These are phyloP conservation scores for Fraxinus ornus DNA, from an alignment of 305 asterid species.

Conservation along the genomic window DNA sequence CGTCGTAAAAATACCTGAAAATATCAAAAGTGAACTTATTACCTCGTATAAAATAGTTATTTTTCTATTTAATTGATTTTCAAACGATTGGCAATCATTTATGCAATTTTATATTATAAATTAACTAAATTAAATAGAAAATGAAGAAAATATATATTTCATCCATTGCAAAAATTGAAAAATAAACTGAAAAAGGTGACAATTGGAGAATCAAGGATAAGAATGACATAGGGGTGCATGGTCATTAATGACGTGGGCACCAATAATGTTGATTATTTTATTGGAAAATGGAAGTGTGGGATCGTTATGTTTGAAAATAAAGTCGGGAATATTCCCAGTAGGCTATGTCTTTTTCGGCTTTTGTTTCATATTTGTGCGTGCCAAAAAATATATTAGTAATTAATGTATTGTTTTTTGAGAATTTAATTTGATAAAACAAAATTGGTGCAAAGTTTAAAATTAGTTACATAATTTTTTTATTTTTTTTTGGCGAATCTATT, in stretches of 20 bases:
- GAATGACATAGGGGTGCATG: background rate
- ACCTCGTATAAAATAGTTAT: background rate
- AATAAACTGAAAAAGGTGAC: background rate
- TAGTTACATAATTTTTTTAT: background rate
- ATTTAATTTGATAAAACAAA: background rate
- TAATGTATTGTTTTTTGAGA: background rate
- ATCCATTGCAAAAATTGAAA: background rate
- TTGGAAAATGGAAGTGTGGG: background rate
- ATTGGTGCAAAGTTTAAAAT: background rate
- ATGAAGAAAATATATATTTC: background rate
- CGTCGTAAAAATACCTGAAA: background rate
- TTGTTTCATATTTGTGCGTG: background rate
- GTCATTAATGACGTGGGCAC: background rate
- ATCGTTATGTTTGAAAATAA: background rate
- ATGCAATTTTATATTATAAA: background rate
- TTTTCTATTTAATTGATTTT: background rate
- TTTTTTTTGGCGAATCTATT: background rate
- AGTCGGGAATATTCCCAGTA: background rate
- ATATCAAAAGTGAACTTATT: background rate
- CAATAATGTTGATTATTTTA: background rate
- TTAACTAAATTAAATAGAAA: background rate
- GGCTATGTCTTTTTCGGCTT: background rate
- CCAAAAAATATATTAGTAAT: background rate
- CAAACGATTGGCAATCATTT: background rate
- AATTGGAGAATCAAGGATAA: background rate